Conservation (phyloP, 768 basidiomycete species). For the Pholiota molesta region DNA sequence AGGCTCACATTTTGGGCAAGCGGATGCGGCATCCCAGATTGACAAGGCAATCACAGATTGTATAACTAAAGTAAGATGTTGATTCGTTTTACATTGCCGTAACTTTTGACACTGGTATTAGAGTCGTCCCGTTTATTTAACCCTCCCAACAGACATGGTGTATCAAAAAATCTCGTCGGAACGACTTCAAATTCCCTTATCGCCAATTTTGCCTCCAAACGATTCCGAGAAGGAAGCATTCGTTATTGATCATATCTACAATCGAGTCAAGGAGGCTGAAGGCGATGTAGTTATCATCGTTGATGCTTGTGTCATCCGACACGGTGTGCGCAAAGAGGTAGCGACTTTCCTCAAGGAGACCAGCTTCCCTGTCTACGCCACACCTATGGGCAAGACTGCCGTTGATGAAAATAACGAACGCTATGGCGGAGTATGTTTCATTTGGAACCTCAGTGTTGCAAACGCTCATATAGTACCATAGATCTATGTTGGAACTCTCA, state of each 20-base stretch:
- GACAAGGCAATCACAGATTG: conserved; percentile 79
- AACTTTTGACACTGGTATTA: conserved; percentile 25
- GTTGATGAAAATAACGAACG: conserved; percentile 71
- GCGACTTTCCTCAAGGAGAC: conserved; percentile 65
- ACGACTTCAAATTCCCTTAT: conserved; percentile 62
- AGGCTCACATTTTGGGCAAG: conserved; percentile 59
- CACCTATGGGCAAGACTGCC: conserved; percentile 83
- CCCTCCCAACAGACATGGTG: conserved; percentile 84
- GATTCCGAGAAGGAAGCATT: conserved; percentile 59
- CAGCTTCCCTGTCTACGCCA: conserved; percentile 70
- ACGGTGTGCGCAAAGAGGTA: conserved; percentile 64
- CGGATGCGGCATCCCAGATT: conserved; percentile 66
- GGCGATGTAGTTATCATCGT: conserved; percentile 77
- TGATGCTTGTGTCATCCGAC: conserved; percentile 81
- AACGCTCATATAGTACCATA: conserved; percentile 26
- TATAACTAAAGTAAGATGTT: conserved; percentile 49
- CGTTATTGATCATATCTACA: conserved; percentile 73
- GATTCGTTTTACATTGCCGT: neutral
- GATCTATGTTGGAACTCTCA: conserved; percentile 80
- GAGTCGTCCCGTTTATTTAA: conserved; percentile 87
- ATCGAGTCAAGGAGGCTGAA: conserved; percentile 62
- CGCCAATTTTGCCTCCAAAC: conserved; percentile 50
- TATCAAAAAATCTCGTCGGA: conserved; percentile 66
- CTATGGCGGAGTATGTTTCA: conserved; percentile 68
- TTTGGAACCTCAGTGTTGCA: neutral